Evolutionary conservation across 23 red algal genomes (phyloP).

Genomic region (Agarophyton chilense): DNA sequence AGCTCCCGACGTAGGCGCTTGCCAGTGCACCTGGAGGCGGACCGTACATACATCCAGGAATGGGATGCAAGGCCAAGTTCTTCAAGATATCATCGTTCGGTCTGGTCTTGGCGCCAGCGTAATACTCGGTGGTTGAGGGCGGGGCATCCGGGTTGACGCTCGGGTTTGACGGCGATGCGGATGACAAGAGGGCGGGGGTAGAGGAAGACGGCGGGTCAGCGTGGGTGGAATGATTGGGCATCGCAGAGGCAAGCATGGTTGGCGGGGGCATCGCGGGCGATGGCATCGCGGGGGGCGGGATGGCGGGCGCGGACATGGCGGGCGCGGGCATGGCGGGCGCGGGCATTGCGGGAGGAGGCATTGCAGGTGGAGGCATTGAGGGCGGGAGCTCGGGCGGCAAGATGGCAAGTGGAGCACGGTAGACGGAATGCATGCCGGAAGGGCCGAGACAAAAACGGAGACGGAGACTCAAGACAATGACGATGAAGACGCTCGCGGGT

Average conservation of each 20-base stretch:
- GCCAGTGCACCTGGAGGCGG: constrained; percentile 2
- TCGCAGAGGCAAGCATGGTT: neutral
- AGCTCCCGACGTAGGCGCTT: constrained; percentile 55
- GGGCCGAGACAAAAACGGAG: neutral
- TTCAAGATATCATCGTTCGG: constrained; percentile 4
- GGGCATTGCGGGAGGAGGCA: neutral
- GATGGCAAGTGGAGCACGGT: neutral
- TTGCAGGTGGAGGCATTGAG: neutral
- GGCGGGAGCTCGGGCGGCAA: constrained; percentile 20
- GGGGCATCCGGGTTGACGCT: neutral
- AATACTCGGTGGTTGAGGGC: neutral
- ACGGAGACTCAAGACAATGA: constrained; percentile 17
- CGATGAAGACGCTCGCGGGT: too few relatives aligned
- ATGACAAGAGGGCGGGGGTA: neutral
- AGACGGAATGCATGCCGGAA: constrained; percentile 1
- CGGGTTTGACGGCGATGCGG: neutral
- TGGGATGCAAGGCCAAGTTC: neutral
- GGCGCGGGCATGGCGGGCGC: too few relatives aligned
- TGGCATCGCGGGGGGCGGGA: too few relatives aligned
- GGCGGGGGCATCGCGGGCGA: neutral
- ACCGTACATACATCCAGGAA: neutral
- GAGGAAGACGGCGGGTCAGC: neutral
- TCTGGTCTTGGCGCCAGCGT: neutral
- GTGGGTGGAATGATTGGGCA: neutral
- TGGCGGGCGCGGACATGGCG: too few relatives aligned